Base-by-base conservation (phyloP, 1,139 yeast genomes). In the Yamadazyma jaroonii region DNA sequence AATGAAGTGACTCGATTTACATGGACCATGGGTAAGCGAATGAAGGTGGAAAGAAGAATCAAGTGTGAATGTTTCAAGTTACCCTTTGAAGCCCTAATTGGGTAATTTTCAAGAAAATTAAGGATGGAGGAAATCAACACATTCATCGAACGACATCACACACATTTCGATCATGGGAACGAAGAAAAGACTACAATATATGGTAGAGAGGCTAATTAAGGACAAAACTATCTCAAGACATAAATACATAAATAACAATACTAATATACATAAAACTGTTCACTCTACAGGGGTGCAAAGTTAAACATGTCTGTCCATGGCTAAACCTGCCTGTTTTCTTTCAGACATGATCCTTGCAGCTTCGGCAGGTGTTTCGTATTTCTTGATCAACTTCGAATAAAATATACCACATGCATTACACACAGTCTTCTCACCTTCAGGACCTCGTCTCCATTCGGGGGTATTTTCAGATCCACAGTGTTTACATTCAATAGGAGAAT, bases 401-500 rank as follows among this genome's bases (percentile, higher is more conserved):
- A 66, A 70, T 17, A 70, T 56, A 0, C 76, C 76, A 48, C 75
- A 70, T 1, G 76, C 75, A 51, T 70, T 69, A 47, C 76, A 70
- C 36, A 70, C 53, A 0, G 74, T 68, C 24, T 72, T 54, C 27
- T 64, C 61, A 0, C 75, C 74, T 32, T 57, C 60, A 3, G 75
- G 75, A 0, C 75, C 76, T 25, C 69, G 53, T 41, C 76, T 54
- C 76, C 76, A 70, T 48, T 69, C 75, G 1, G 75, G 76, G 0
- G 75, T 68, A 21, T 61, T 62, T 20, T 44, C 47, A 1, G 59
- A 46, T 8, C 53, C 50, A 47, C 68, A 62, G 40, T 62, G 68
- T 20, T 47, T 51, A 38, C 68, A 62, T 3, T 33, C 34, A 6
- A 14, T 29, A 9, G 38, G 36, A 10, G 34, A 17, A 17, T 33